Evolutionary conservation across 768 basidiomycete genomes (phyloP), one percentile per base, ranked within the genome.

Genomic region (Termitomyces sp.): DNA sequence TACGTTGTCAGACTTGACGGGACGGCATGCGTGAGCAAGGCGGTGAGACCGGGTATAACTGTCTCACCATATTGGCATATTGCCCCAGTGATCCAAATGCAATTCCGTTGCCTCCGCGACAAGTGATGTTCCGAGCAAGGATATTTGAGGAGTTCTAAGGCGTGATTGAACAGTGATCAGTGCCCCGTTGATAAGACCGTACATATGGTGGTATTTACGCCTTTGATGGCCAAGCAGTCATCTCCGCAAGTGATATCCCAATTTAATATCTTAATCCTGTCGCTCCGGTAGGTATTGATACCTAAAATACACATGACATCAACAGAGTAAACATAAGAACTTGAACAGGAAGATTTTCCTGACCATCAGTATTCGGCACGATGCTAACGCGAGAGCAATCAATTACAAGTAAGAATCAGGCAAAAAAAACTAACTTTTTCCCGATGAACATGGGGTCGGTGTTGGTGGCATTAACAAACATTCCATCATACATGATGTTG

Each of bases 161-260:
- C 24, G 9, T 32, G 10, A 45, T 22, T 13, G 2, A 30, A 48
- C 16, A 36, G 16, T 32, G 13, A 45, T 54, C 32, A 54, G 12
- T 12, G 2, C 42, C 42, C 8, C 20, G 3, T 38, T 49, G 33
- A 35, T 30, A 6, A 35, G 24, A 53, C 10, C 18, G 28, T 18
- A 35, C n/a, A 10, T 18, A 42, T 47, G 38, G 26, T 47, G 38
- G 26, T 63, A 83, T 28, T 42, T 63, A 83, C 82, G 7, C 82
- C 83, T 71, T 85, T 84, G 70, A 85, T 81, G 8, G 81, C 83
- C n/a, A 85, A 68, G 57, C 83, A 85, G 61, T 85, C 83, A 63
- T 85, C 84, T 18, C 83, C 82, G 54, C 77, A 80, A n/a, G 82
- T 84, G 18, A 85, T 73, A 68, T 85, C 82, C 79, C 78, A 85